Evolutionary conservation across 2,329 filamentous ascomycete species (phyloP).

Genomic region (Fusarium sp.): DNA sequence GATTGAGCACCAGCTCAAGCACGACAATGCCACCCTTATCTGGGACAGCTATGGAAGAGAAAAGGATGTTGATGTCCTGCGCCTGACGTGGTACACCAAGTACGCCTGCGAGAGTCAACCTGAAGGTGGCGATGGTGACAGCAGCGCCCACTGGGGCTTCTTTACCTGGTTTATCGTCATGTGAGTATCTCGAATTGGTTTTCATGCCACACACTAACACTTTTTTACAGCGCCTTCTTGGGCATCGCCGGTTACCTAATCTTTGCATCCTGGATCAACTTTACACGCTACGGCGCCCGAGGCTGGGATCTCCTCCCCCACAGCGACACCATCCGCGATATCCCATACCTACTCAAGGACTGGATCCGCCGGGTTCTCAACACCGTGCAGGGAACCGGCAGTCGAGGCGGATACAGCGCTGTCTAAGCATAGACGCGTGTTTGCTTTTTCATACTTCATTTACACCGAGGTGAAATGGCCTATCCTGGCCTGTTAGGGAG

Average conservation of each 20-base stretch:
- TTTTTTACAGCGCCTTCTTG: slow-evolving; percentile 79
- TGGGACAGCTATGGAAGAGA: slow-evolving; percentile 79
- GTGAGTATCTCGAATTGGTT: slow-evolving; percentile 65
- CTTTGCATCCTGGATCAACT: slow-evolving; percentile 98
- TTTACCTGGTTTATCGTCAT: slow-evolving; percentile 98
- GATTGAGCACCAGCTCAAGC: slow-evolving; percentile 65
- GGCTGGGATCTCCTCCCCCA: slow-evolving; percentile 97
- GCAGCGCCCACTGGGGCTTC: slow-evolving; percentile 82
- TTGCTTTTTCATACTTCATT: slow-evolving; percentile 6
- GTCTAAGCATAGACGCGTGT: slow-evolving; percentile 67
- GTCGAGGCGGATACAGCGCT: slow-evolving; percentile 92
- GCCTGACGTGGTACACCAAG: slow-evolving; percentile 87
- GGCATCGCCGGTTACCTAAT: slow-evolving; percentile 90
- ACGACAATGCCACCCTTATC: slow-evolving; percentile 73
- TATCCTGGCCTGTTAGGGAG: background rate
- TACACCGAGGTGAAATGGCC: background rate
- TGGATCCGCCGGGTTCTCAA: slow-evolving; percentile 84
- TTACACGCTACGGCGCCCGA: slow-evolving; percentile 93
- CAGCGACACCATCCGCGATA: slow-evolving; percentile 89
- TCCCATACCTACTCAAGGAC: slow-evolving; percentile 93
- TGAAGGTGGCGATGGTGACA: slow-evolving; percentile 56
- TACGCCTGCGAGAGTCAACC: slow-evolving; percentile 79
- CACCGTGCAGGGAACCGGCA: slow-evolving; percentile 85
- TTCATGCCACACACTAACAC: slow-evolving; percentile 32
- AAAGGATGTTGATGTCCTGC: slow-evolving; percentile 71